phyloP scores from a whole-genome alignment of 768 basidiomycete species.

The Phallus indusiatus region DNA sequence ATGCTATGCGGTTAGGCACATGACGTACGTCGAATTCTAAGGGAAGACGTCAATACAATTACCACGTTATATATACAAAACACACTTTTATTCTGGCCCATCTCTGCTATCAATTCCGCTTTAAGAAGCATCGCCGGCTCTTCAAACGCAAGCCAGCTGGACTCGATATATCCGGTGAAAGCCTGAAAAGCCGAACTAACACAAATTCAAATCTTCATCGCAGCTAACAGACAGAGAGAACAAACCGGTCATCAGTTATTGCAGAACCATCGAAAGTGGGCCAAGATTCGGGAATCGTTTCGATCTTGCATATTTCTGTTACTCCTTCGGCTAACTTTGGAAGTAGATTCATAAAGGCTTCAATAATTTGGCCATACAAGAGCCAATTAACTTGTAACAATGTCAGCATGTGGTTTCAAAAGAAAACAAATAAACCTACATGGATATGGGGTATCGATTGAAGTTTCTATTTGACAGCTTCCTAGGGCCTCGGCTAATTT shows the following conservation, averaged over 20 bases:
- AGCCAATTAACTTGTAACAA: conserved; percentile 1
- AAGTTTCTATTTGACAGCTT: not conserved
- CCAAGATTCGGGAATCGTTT: not conserved
- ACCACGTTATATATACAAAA: no score
- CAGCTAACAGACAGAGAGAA: not conserved
- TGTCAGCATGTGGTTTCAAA: not conserved
- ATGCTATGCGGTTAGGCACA: conserved; percentile 2
- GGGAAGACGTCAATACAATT: not conserved
- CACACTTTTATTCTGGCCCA: not conserved
- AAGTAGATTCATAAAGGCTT: not conserved
- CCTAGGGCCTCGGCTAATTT: not conserved
- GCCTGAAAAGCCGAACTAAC: conserved; percentile 2
- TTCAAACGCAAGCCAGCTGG: conserved; percentile 1
- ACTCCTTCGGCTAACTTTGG: not conserved
- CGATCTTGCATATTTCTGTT: not conserved
- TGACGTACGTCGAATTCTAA: conserved; percentile 1
- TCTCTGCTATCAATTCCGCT: not conserved
- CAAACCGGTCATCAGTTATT: not conserved
- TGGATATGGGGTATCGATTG: not conserved
- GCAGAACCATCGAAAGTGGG: not conserved
- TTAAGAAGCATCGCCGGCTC: not conserved
- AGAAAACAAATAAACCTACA: not conserved
- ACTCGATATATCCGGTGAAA: not conserved
- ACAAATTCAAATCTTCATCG: not conserved
- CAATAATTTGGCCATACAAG: conserved; percentile 1